Evolutionary conservation across 768 basidiomycete genomes (phyloP).

Genomic region (Phanerodontia chrysosporium): DNA sequence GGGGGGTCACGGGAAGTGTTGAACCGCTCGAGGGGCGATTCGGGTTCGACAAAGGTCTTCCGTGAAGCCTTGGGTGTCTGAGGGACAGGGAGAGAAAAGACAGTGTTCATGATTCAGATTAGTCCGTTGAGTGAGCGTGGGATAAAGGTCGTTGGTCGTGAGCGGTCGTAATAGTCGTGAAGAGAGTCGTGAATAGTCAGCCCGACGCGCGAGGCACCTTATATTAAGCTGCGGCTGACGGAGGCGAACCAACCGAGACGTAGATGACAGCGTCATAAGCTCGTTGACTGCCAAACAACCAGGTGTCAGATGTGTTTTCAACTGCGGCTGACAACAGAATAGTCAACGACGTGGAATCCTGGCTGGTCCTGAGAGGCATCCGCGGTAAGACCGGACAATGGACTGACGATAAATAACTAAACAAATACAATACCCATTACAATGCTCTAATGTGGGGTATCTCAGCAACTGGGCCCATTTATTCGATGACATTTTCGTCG

Average conservation of each 20-base stretch:
- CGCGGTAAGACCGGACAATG: neutral
- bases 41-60: slow-evolving; percentile 6
- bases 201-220: neutral
- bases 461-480: neutral
- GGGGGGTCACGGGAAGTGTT: neutral
- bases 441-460: neutral
- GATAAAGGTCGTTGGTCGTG: neutral
- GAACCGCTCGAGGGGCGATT: slow-evolving; percentile 12
- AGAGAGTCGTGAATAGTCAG: neutral
- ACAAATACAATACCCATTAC: slow-evolving; percentile 1
- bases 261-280: too few species aligned
- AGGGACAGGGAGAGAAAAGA: slow-evolving; percentile 8
- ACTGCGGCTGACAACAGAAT: too few species aligned
- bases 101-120: neutral
- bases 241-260: neutral
- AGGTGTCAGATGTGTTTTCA: too few species aligned
- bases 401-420: neutral
- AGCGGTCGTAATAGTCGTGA: slow-evolving; percentile 5
- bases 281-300: neutral
- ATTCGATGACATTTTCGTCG: slow-evolving; percentile 57
- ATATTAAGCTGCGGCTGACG: neutral
- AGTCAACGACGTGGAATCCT: too few species aligned
- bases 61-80: slow-evolving; percentile 9
- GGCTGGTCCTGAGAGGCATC: too few species aligned
- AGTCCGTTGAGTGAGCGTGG: slow-evolving; percentile 4